Evolutionary conservation across 352 stramenopile species (phyloP).

Genomic region (Phytophthora quininea): DNA sequence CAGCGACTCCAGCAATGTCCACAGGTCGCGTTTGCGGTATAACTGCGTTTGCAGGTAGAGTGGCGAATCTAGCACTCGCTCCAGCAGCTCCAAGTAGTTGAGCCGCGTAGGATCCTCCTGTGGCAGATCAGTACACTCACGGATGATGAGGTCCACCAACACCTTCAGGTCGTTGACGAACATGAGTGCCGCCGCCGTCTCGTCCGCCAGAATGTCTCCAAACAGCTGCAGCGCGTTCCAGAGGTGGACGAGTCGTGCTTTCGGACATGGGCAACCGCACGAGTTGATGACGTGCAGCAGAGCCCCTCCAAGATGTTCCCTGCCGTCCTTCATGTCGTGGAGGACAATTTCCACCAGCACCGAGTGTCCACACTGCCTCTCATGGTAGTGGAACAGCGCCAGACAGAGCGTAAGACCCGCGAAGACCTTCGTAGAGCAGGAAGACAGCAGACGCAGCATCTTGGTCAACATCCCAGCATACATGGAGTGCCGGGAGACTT

Average conservation of each 20-base stretch:
- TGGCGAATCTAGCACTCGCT: conserved; percentile 45
- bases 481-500: conserved; percentile 53
- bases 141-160: conserved; percentile 68
- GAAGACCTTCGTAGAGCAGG: conserved; percentile 71
- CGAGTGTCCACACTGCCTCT: conserved; percentile 33
- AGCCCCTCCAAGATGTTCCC: conserved; percentile 65
- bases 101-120: conserved; percentile 50
- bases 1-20: conserved; percentile 56
- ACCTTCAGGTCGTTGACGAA: conserved; percentile 84
- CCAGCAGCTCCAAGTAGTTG: conserved; percentile 55
- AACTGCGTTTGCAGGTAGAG: conserved; percentile 54
- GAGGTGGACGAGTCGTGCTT: conserved; percentile 43
- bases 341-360: conserved; percentile 66
- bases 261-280: conserved; percentile 69
- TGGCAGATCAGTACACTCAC: conserved; percentile 66
- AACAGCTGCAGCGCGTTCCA: conserved; percentile 68
- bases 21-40: conserved; percentile 67
- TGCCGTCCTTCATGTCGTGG: conserved; percentile 52
- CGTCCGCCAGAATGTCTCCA: conserved; percentile 56
- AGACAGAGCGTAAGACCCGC: conserved; percentile 65
- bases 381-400: conserved; percentile 60
- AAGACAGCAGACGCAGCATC: conserved; percentile 60
- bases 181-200: conserved; percentile 48
- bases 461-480: conserved; percentile 69
- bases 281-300: conserved; percentile 84